Conservation (phyloP, 106 monocot genomes). For the Gastrodia elata region DNA sequence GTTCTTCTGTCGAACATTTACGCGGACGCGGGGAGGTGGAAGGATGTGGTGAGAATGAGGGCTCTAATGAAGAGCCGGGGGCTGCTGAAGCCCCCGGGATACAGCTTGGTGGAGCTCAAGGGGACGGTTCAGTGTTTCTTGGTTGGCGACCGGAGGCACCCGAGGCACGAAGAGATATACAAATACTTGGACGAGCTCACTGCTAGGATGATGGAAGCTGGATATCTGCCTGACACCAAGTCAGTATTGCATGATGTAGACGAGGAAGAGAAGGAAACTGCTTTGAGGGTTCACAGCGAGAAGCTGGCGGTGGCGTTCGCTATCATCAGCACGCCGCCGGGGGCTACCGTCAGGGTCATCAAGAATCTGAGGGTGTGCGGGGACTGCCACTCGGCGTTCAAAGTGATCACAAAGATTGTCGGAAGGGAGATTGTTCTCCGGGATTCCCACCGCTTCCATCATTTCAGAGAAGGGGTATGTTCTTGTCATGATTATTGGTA, state of each 20-base stretch:
- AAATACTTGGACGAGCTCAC: conserved; percentile 56
- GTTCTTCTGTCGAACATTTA: conserved; percentile 87
- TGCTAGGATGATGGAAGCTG: conserved; percentile 48
- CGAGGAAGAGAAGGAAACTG: conserved; percentile 75
- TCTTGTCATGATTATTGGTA: conserved; percentile 87
- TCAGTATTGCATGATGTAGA: conserved; percentile 87
- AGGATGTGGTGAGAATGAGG: conserved; percentile 57
- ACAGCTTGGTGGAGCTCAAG: conserved; percentile 69
- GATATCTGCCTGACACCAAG: conserved; percentile 75
- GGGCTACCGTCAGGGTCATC: conserved; percentile 52
- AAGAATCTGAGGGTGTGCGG: conserved; percentile 84
- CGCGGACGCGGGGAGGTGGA: conserved; percentile 73
- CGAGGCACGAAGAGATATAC: conserved; percentile 47
- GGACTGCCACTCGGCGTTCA: conserved; percentile 71
- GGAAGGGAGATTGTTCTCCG: conserved; percentile 65
- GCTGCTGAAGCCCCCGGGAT: conserved; percentile 71
- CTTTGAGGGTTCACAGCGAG: conserved; percentile 75
- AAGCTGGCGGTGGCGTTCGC: conserved; percentile 82
- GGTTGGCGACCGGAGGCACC: conserved; percentile 62
- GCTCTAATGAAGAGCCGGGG: conserved; percentile 42
- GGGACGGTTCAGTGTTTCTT: conserved; percentile 63
- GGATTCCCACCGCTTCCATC: conserved; percentile 81
- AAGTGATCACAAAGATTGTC: conserved; percentile 50
- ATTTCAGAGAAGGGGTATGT: conserved; percentile 66
- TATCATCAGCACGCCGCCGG: conserved; percentile 48